Conservation (phyloP, 2,329 filamentous ascomycete species). For the Aspergillus sp. region DNA sequence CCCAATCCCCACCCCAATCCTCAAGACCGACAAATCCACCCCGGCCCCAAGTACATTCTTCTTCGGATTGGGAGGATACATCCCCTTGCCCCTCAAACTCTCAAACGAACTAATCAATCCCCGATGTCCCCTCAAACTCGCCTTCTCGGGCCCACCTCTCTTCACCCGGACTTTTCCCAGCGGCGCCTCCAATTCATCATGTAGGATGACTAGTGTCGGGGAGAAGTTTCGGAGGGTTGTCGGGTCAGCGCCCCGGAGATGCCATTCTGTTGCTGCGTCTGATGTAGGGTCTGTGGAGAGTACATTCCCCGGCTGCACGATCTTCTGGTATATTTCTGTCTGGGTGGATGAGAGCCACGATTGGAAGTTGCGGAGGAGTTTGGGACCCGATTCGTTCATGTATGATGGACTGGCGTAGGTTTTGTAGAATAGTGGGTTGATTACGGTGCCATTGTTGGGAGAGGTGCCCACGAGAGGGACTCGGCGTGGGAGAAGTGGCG, state of each 20-base stretch:
- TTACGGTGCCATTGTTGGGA: conserved; percentile 34
- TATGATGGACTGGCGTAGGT: conserved; percentile 69
- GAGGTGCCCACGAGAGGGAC: conserved; percentile 48
- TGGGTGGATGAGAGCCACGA: conserved; percentile 34
- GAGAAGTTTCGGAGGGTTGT: conserved; percentile 16
- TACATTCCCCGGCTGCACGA: conserved; percentile 9
- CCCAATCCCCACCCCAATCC: conserved; percentile 86
- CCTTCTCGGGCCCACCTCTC: conserved; percentile 55
- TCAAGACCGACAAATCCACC: conserved; percentile 47
- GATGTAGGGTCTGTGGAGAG: conserved; percentile 6
- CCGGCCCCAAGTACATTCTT: conserved; percentile 21
- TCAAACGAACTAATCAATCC: conserved; percentile 69
- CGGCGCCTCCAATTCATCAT: conserved; percentile 81
- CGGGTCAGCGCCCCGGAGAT: conserved; percentile 24
- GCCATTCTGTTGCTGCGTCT: conserved; percentile 9
- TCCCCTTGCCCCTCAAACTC: conserved; percentile 50
- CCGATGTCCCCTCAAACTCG: conserved; percentile 71
- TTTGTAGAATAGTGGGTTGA: conserved; percentile 48
- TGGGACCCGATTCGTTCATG: conserved; percentile 84
- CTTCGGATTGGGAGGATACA: conserved; percentile 34
- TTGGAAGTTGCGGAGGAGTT: conserved; percentile 67
- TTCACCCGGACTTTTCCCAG: conserved; percentile 68
- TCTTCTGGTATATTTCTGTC: conserved; percentile 11
- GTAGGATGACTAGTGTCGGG: conserved; percentile 70
- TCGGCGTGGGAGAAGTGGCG: conserved; percentile 48